Base-by-base conservation (phyloP, 805 yeast genomes). In the Kuraishia cidri region DNA sequence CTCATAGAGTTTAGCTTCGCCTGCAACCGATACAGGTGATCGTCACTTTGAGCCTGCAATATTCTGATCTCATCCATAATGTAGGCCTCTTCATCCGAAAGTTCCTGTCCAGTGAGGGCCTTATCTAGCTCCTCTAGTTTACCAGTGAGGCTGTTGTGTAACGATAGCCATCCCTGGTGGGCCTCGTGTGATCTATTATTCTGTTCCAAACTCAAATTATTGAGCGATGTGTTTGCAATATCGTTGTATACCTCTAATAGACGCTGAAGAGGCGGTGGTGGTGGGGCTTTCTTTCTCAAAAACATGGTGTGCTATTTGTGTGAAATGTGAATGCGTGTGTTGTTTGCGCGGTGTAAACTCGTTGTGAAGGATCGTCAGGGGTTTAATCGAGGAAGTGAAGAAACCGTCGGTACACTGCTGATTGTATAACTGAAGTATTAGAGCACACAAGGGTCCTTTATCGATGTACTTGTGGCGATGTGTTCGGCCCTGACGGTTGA, bases 101-200 rank as follows among this genome's bases (percentile, higher is more conserved):
- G 33, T 38, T 41, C 37, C 35, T 33, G 45, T 38, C 42, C 54
- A 38, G 20, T 48, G 47, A 46, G 48, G 50, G 38, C 52, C 51
- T 69, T 56, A 46, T 79, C 66, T 43, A 80, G 42, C 34, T 50
- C 38, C 14, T 77, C 83, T 27, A 79, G 54, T 43, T 72, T 72
- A 47, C 61, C 71, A 30, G 73, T 61, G 2, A 77, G 62, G 30
- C 71, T 67, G 2, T 82, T 74, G 40, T 77, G 84, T n/a, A 82
- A 54, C 2, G 75, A 61, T 41, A 75, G 79, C 88, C 90, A 80
- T 3, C 88, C 88, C 37, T 69, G 72, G 14, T 79, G 54, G 2
- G 87, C 81, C 12, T 68, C 72, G 31, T 63, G 69, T 29, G 64
- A 51, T 14, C 68, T 63, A 22, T 65, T 60, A 13, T 61, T 58